These are phyloP conservation scores for Debaryomyces udenii DNA, from an alignment of 1,139 yeast genomes.

Conservation along the genomic window DNA sequence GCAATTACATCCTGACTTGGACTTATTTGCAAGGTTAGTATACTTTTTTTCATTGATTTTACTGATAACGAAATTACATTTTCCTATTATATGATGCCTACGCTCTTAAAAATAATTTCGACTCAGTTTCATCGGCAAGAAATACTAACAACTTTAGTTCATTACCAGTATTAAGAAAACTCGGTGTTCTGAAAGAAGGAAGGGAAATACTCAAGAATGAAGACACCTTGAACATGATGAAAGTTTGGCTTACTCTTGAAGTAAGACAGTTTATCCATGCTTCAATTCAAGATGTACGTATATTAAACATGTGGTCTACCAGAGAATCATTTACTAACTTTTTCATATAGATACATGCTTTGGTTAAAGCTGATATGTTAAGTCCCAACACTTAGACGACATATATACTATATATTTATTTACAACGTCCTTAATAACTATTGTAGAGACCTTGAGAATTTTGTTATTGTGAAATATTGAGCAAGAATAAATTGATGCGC, in stretches of 20 bases:
- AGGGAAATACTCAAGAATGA: slow-evolving; percentile 58
- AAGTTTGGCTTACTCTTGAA: slow-evolving; percentile 90
- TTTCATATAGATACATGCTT: slow-evolving; percentile 38
- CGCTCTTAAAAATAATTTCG: neutral
- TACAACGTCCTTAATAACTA: neutral
- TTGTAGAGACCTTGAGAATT: neutral
- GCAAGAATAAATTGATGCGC: slow-evolving; percentile 5
- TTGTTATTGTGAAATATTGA: slow-evolving; percentile 1
- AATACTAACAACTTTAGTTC: slow-evolving; percentile 57
- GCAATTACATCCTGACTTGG: slow-evolving; percentile 89
- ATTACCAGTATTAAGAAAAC: slow-evolving; percentile 81
- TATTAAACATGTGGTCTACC: neutral
- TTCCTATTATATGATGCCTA: slow-evolving; percentile 15
- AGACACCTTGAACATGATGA: slow-evolving; percentile 74
- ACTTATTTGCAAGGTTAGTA: slow-evolving; percentile 93
- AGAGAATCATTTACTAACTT: slow-evolving; percentile 25
- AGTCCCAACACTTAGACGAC: slow-evolving; percentile 43
- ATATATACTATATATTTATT: neutral
- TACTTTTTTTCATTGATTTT: slow-evolving; percentile 60
- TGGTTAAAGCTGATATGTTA: slow-evolving; percentile 55
- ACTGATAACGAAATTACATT: slow-evolving; percentile 34
- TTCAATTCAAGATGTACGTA: slow-evolving; percentile 75
- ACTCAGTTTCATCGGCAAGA: slow-evolving; percentile 3
- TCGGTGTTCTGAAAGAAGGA: slow-evolving; percentile 73
- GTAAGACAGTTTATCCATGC: slow-evolving; percentile 84